Percentiles rank a stretch among this genome's conserved stretches.
Evolutionary conservation across 2,329 filamentous ascomycete genomes (phyloP).

Genomic region (Drechslerella stenobrocha): DNA sequence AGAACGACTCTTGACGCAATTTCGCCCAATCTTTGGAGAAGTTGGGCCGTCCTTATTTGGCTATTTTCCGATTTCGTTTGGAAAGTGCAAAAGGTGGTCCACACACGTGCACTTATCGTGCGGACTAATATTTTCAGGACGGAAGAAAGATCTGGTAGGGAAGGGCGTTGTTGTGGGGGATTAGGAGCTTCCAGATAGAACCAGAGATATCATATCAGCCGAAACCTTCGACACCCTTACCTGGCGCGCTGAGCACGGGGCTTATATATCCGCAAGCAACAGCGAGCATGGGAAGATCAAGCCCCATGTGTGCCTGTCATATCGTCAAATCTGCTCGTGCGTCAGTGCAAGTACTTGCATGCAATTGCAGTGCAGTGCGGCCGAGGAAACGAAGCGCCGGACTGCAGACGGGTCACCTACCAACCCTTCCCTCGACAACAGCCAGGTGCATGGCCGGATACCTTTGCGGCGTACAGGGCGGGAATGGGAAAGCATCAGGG

Average conservation of each 20-base stretch:
- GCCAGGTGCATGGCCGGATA: background rate
- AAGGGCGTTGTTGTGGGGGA: slow-evolving; percentile 2
- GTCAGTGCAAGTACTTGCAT: background rate
- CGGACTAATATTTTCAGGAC: background rate
- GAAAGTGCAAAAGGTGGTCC: background rate
- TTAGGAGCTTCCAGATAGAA: slow-evolving; percentile 4
- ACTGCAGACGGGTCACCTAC: too few species aligned
- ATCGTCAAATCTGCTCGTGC: background rate
- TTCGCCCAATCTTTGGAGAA: slow-evolving; percentile 27
- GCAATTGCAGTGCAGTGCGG: slow-evolving; percentile 18
- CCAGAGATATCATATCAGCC: background rate
- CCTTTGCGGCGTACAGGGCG: slow-evolving; percentile 1
- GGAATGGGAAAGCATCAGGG: slow-evolving; percentile 7
- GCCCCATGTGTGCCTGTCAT: too few species aligned
- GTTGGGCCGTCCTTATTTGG: background rate
- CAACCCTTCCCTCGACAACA: background rate
- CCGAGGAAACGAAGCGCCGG: slow-evolving; percentile 4
- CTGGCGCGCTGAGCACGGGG: background rate
- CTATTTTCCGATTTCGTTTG: background rate
- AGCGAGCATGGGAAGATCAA: background rate
- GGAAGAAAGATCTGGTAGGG: slow-evolving; percentile 2
- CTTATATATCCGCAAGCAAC: background rate
- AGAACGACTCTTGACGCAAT: slow-evolving; percentile 4
- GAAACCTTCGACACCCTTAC: background rate
- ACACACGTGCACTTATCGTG: background rate